Percentiles rank a stretch among this genome's conserved stretches.
Conservation (phyloP, 177 flowering plant genomes). For the Telopea speciosissima region DNA sequence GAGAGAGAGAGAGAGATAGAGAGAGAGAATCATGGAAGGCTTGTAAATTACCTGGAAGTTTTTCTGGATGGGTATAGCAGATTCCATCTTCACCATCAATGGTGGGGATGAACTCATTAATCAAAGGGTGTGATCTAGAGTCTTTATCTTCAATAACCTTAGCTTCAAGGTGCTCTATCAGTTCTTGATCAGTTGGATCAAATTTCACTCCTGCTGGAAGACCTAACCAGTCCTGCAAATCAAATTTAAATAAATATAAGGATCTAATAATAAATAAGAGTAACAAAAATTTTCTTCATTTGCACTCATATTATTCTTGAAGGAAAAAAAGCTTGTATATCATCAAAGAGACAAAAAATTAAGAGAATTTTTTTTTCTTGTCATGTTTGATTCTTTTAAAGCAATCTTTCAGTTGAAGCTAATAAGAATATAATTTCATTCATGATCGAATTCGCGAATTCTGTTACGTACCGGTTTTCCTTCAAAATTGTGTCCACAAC, state of each 20-base stretch:
- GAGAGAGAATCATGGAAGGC: constrained; percentile 1
- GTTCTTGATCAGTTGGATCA: constrained; percentile 29
- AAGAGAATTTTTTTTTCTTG: too few species aligned
- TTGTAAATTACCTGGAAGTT: constrained; percentile 83
- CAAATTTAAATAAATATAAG: neutral
- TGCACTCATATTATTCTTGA: neutral
- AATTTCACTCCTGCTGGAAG: constrained; percentile 30
- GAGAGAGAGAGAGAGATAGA: constrained; percentile 12
- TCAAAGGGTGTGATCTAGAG: constrained; percentile 79
- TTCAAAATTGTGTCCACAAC: constrained; percentile 92
- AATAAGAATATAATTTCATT: constrained; percentile 17
- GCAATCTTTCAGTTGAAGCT: constrained; percentile 16
- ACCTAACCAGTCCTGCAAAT: constrained; percentile 29
- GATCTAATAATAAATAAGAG: neutral
- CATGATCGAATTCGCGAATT: too few species aligned
- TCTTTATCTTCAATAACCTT: constrained; percentile 57
- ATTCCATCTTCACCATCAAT: constrained; percentile 99
- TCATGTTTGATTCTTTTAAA: constrained; percentile 6
- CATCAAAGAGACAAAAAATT: neutral
- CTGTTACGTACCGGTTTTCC: constrained; percentile 80
- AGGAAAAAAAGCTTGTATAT: neutral
- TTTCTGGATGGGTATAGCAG: constrained; percentile 97
- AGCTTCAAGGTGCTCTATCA: constrained; percentile 63
- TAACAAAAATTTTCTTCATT: constrained; percentile 2
- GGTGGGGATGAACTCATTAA: constrained; percentile 93